Base-by-base conservation (phyloP, 805 yeast genomes). In the Lipomyces yamanashiensis region DNA sequence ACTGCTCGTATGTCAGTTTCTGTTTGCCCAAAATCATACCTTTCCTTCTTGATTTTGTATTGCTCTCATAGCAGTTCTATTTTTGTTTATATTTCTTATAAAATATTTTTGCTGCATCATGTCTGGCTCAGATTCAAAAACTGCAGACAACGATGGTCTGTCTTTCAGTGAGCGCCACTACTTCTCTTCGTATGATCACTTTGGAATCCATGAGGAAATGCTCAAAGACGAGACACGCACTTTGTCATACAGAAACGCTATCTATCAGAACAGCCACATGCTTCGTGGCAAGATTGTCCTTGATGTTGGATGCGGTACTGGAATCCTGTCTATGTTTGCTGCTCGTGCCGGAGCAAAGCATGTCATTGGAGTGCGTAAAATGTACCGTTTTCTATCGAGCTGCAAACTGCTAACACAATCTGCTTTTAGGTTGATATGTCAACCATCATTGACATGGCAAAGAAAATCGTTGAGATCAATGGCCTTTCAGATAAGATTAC, bases 301-400 rank as follows among this genome's bases (percentile, higher is more conserved):
- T 64, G 97, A 90, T 77, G 96, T 90, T 66, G 97, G 97, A 44
- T 91, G 96, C 78, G 97, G 97, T 71, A 91, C 96, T 21, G 97
- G 97, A 72, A 88, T 90, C 65, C 78, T 90, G 61, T 90, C 96
- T 21, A 88, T 90, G 93, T 90, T 90, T 80, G 96, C 96, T 33
- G 95, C 89, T 58, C 88, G 87, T 74, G 92, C 96, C 28, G 97
- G 96, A 71, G 96, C 96, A 67, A 92, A 92, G 77, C 98, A 92
- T 74, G 99, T 95, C 61, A 88, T 92, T 77, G 96, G 96, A 54
- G 98, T 69, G 88, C 87, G 74, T 96, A 19, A 19, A n/a, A 6
- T 34, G 8, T 34, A 28, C n/a, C 34, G 5, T 23, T 19, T 21
- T 19, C 36, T 12, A n/a, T 9, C 15, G n/a, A 3, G 15, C 47